Conservation (phyloP, 768 basidiomycete species). For the Hypholoma sublateritium region DNA sequence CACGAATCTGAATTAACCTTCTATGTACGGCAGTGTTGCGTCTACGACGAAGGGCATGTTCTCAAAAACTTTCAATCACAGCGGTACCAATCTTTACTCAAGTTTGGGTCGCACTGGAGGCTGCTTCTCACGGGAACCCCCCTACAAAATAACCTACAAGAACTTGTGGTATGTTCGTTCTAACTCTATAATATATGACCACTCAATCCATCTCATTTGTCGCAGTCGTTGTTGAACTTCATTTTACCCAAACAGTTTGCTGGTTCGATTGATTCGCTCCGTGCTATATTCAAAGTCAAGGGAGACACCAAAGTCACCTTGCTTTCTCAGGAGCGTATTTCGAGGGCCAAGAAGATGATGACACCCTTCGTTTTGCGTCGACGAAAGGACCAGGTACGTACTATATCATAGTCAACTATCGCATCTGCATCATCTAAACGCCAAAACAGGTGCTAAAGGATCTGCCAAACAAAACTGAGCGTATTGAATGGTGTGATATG, state of each 20-base stretch:
- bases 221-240: slow-evolving; percentile 95
- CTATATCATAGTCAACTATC: neutral
- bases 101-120: slow-evolving; percentile 86
- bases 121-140: slow-evolving; percentile 95
- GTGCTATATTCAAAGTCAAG: slow-evolving; percentile 96
- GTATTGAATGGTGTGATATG: slow-evolving; percentile 96
- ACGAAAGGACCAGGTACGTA: slow-evolving; percentile 84
- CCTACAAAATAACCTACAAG: slow-evolving; percentile 88
- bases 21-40: slow-evolving; percentile 61
- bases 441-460: slow-evolving; percentile 78
- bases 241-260: slow-evolving; percentile 91
- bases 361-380: slow-evolving; percentile 97
- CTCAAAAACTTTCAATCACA: slow-evolving; percentile 98
- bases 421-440: neutral
- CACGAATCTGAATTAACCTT: slow-evolving; percentile 3
- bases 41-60: slow-evolving; percentile 97
- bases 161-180: slow-evolving; percentile 71
- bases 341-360: slow-evolving; percentile 98
- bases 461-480: slow-evolving; percentile 89
- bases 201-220: neutral
- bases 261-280: slow-evolving; percentile 71
- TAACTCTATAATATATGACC: neutral
- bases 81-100: slow-evolving; percentile 86
- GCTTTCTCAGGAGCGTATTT: slow-evolving; percentile 90
- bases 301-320: slow-evolving; percentile 88